These are phyloP conservation scores for Allomyces arbusculus DNA, from an alignment of 192 early-diverging fungal genomes.

Conservation along the genomic window DNA sequence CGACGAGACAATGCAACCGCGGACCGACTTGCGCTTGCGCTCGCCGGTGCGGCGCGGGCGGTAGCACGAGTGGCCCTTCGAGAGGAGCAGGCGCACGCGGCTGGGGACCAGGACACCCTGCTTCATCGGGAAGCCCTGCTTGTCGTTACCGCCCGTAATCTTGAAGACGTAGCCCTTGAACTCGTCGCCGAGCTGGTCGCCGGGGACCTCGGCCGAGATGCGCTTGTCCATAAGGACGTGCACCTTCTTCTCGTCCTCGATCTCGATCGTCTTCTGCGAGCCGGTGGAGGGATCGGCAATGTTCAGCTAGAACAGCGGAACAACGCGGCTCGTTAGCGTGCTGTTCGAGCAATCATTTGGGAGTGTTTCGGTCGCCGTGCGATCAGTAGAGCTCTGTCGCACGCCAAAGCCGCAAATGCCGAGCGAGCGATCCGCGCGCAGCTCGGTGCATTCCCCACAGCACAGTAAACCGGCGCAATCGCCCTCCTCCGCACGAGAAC, in stretches of 20 bases:
- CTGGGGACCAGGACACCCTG: slow-evolving; percentile 74
- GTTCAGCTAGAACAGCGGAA: slow-evolving; percentile 57
- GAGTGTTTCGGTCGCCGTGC: no score
- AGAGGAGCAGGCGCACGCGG: slow-evolving; percentile 60
- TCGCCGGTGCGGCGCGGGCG: slow-evolving; percentile 90
- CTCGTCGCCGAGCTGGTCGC: slow-evolving; percentile 90
- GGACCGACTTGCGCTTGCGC: slow-evolving; percentile 98
- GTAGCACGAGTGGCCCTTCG: slow-evolving; percentile 96
- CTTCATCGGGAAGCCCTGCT: slow-evolving; percentile 99
- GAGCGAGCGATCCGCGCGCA: no score
- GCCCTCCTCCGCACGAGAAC: no score
- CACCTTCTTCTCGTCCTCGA: slow-evolving; percentile 75
- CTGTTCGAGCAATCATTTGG: not conserved
- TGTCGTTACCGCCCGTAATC: slow-evolving; percentile 99
- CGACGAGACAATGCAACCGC: slow-evolving; percentile 90
- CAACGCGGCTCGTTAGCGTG: slow-evolving; percentile 1
- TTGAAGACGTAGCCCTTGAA: slow-evolving; percentile 99
- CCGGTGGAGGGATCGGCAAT: slow-evolving; percentile 96
- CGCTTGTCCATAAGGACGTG: slow-evolving; percentile 97
- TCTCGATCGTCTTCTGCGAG: slow-evolving; percentile 91
- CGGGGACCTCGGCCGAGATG: slow-evolving; percentile 86
- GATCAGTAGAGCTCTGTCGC: no score
- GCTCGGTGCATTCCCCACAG: no score
- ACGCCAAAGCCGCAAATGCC: no score
- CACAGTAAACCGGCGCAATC: no score